These are phyloP conservation scores for Amanita subjunquillea DNA, from an alignment of 768 basidiomycete species.

Conservation along the genomic window DNA sequence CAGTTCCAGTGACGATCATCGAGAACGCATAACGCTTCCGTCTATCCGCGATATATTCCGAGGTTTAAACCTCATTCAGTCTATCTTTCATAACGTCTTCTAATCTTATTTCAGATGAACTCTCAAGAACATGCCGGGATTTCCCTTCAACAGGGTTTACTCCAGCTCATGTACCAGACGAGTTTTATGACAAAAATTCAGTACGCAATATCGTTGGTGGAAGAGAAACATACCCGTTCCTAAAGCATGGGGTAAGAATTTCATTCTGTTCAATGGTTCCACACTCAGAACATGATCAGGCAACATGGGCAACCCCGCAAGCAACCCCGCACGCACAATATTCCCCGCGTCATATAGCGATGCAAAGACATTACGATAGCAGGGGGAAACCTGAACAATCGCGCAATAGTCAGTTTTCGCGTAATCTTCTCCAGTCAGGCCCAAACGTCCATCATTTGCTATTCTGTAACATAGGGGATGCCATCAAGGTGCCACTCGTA, in stretches of 20 bases:
- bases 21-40: constrained; percentile 52
- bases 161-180: background rate
- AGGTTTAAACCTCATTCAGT: constrained; percentile 23
- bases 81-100: background rate
- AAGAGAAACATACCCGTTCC: background rate
- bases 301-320: background rate
- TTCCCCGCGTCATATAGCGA: background rate
- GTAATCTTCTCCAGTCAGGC: background rate
- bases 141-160: constrained; percentile 6
- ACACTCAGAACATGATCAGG: background rate
- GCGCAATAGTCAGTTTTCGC: background rate
- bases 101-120: constrained; percentile 28
- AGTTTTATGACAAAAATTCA: background rate
- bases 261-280: background rate
- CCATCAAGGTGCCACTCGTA: background rate
- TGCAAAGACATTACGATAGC: background rate
- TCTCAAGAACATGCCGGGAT: constrained; percentile 26
- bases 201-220: background rate
- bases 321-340: background rate
- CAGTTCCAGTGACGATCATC: constrained; percentile 19
- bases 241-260: background rate
- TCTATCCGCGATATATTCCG: constrained; percentile 62
- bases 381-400: background rate
- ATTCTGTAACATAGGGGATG: background rate
- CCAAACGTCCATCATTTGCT: background rate